These are phyloP conservation scores for Flaveria brownii DNA, from an alignment of 129 eudicot species.

Conservation along the genomic window DNA sequence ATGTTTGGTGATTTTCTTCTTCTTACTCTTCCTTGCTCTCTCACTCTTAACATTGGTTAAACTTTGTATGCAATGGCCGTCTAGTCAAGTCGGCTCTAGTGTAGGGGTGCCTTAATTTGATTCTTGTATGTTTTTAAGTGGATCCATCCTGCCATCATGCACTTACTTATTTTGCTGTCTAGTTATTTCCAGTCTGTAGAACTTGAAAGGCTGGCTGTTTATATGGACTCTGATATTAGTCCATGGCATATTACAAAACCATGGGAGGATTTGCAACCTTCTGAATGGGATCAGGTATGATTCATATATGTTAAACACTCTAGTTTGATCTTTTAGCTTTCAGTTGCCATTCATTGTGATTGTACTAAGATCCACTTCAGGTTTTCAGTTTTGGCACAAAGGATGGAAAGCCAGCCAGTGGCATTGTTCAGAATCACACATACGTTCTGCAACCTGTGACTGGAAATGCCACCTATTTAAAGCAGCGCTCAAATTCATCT, in stretches of 20 bases:
- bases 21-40: conserved; percentile 4
- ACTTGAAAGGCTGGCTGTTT: conserved; percentile 83
- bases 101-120: conserved; percentile 21
- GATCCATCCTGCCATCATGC: conserved; percentile 2
- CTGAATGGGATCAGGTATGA: conserved; percentile 88
- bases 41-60: neutral
- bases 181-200: conserved; percentile 63
- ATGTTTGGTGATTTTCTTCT: neutral
- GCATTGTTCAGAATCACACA: conserved; percentile 50
- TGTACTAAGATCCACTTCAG: conserved; percentile 44
- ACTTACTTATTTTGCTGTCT: conserved; percentile 21
- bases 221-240: conserved; percentile 79
- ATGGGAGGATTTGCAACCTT: conserved; percentile 82
- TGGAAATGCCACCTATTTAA: conserved; percentile 82
- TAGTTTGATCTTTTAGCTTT: conserved; percentile 25
- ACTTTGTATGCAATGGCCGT: conserved; percentile 5
- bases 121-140: conserved; percentile 16
- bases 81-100: neutral
- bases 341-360: conserved; percentile 20
- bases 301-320: neutral
- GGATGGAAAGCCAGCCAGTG: conserved; percentile 71
- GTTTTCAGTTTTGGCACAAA: conserved; percentile 79
- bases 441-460: conserved; percentile 88
- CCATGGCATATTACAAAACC: conserved; percentile 82
- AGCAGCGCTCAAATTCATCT: conserved; percentile 55